Conservation (phyloP, 192 early-diverging fungal genomes). For the Entomortierella chlamydospora region DNA sequence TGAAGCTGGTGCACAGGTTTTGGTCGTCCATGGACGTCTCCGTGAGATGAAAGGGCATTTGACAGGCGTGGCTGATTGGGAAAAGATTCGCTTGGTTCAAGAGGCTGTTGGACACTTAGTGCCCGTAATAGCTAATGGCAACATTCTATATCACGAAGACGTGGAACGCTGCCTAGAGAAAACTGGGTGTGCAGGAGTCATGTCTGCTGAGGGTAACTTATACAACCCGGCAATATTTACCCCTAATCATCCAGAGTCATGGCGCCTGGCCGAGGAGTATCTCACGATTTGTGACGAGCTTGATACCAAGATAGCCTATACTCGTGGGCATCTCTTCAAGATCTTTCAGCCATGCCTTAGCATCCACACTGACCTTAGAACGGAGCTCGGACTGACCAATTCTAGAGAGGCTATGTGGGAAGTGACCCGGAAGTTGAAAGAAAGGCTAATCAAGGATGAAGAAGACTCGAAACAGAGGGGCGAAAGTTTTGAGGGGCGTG, state of each 20-base stretch:
- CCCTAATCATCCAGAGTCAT: slow-evolving; percentile 68
- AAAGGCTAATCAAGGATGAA: slow-evolving; percentile 56
- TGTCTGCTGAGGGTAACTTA: slow-evolving; percentile 89
- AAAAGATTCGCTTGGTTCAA: slow-evolving; percentile 87
- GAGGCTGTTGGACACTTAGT: slow-evolving; percentile 74
- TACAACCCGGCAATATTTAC: slow-evolving; percentile 94
- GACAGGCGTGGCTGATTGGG: slow-evolving; percentile 97
- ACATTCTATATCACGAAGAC: slow-evolving; percentile 94
- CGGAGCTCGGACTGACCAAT: slow-evolving; percentile 70
- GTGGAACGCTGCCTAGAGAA: slow-evolving; percentile 81
- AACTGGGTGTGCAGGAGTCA: slow-evolving; percentile 95
- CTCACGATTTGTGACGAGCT: slow-evolving; percentile 80
- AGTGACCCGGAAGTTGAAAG: slow-evolving; percentile 68
- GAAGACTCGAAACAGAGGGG: slow-evolving; percentile 14
- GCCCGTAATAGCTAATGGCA: slow-evolving; percentile 98
- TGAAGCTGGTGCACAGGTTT: slow-evolving; percentile 88
- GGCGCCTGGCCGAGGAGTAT: slow-evolving; percentile 91
- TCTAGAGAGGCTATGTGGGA: slow-evolving; percentile 70
- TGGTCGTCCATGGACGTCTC: slow-evolving; percentile 94
- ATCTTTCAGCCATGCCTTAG: slow-evolving; percentile 83
- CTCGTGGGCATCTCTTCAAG: slow-evolving; percentile 94
- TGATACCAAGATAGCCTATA: slow-evolving; percentile 74
- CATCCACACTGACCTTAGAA: slow-evolving; percentile 84
- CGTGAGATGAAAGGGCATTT: slow-evolving; percentile 98
- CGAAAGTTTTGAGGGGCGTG: slow-evolving; percentile 37